A percentile compares a stretch with the other conserved stretches of the same genome.
Conservation (phyloP, 305 asterid species). For the Fraxinus velutina region DNA sequence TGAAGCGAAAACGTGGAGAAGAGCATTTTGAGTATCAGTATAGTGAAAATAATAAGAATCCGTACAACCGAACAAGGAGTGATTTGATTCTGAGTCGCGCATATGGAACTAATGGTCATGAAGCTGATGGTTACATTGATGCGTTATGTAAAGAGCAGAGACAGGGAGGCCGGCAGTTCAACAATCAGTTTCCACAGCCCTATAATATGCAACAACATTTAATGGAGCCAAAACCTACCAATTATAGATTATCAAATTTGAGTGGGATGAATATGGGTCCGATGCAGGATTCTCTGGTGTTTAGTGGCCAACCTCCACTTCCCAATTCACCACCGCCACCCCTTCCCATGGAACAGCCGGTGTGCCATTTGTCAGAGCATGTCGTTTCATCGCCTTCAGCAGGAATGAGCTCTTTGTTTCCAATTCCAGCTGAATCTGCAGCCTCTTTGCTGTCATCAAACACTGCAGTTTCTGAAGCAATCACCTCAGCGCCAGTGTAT, state of each 20-base stretch:
- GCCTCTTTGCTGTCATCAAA: conserved; percentile 38
- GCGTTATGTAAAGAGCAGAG: conserved; percentile 27
- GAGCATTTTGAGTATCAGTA: conserved; percentile 29
- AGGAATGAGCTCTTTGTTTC: conserved; percentile 45
- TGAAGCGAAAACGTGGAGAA: conserved; percentile 27
- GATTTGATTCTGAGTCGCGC: conserved; percentile 31
- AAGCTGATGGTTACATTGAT: conserved; percentile 29
- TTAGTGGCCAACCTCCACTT: conserved; percentile 56
- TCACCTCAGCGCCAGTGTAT: conserved; percentile 26
- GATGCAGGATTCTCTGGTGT: conserved; percentile 24
- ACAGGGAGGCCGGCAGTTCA: conserved; percentile 26
- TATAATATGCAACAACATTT: conserved; percentile 28
- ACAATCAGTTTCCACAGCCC: conserved; percentile 29
- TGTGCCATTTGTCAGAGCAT: conserved; percentile 33
- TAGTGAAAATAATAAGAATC: conserved; percentile 14
- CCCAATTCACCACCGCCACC: conserved; percentile 75
- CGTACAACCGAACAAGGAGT: conserved; percentile 27
- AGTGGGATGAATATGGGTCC: conserved; percentile 21
- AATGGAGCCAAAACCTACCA: conserved; percentile 33
- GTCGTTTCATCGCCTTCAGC: conserved; percentile 40
- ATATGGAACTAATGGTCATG: conserved; percentile 29
- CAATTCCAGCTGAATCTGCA: conserved; percentile 36
- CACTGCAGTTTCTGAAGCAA: conserved; percentile 41
- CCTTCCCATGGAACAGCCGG: conserved; percentile 49
- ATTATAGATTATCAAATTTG: conserved; percentile 25